phyloP scores from a whole-genome alignment of 495 filamentous ascomycete species.

The Neurospora sp. region DNA sequence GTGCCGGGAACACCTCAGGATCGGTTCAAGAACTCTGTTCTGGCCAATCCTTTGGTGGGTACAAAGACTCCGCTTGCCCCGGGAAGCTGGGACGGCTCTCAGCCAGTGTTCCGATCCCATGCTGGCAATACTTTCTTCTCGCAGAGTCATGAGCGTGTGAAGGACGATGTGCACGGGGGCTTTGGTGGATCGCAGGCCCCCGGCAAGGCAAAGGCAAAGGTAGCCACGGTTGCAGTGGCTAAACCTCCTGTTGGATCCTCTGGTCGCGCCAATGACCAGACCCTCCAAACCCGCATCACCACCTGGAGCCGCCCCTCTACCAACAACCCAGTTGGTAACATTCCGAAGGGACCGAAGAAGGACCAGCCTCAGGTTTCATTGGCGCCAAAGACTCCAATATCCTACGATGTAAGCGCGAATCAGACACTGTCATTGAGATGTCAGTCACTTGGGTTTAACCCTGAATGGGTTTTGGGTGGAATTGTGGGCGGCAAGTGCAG shows the following conservation, averaged over 20 bases:
- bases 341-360: not conserved
- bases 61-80: not conserved
- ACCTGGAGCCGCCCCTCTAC: not conserved
- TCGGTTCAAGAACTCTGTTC: slow-evolving; percentile 1
- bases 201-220: not conserved
- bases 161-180: not conserved
- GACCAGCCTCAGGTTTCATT: not conserved
- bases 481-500: not conserved
- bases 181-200: not conserved
- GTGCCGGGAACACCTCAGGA: slow-evolving; percentile 6
- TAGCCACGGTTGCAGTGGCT: not conserved
- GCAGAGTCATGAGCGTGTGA: not conserved
- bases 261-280: not conserved
- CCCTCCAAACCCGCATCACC: not conserved
- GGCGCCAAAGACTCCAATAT: not conserved
- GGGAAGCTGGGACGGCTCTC: not conserved
- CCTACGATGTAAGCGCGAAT: not conserved
- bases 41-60: not conserved
- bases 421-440: slow-evolving; percentile 12
- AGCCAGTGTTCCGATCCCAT: not conserved
- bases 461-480: not conserved
- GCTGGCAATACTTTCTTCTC: not conserved
- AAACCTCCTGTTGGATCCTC: not conserved
- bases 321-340: not conserved
- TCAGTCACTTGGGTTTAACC: slow-evolving; percentile 24